These are phyloP conservation scores for Paracorniculantispora psalliotae DNA, from an alignment of 2,329 filamentous ascomycete genomes.

Conservation along the genomic window DNA sequence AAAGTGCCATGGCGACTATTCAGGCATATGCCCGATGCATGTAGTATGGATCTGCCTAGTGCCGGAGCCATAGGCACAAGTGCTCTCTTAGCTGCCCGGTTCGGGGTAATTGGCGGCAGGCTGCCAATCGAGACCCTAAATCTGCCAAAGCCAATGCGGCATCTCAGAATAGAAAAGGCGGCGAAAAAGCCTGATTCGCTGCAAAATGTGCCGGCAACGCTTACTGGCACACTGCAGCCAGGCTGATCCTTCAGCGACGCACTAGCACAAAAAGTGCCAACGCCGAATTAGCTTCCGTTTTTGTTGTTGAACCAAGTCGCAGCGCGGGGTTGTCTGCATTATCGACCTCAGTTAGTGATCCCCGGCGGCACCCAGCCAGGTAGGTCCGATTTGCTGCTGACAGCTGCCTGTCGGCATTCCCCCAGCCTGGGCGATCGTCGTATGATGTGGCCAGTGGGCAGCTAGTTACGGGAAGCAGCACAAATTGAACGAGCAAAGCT, in stretches of 20 bases:
- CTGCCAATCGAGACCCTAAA: background rate
- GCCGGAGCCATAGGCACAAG: background rate
- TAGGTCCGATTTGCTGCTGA: background rate
- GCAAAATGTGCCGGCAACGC: background rate
- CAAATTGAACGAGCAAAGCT: background rate
- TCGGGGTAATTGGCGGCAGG: background rate
- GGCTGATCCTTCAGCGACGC: background rate
- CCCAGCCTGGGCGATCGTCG: background rate
- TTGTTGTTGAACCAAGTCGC: background rate
- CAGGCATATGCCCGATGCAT: background rate
- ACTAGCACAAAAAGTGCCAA: background rate
- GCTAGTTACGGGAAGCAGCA: background rate
- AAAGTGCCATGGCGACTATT: background rate
- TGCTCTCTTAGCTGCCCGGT: background rate
- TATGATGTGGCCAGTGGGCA: background rate
- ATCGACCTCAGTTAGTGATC: background rate
- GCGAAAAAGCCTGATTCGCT: background rate
- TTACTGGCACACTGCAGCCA: background rate
- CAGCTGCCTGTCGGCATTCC: background rate
- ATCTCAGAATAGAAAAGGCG: background rate
- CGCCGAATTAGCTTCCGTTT: background rate
- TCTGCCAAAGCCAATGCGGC: background rate
- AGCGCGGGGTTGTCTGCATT: background rate
- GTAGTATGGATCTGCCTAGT: background rate
- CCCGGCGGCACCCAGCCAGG: background rate